phyloP scores from a whole-genome alignment of 352 stramenopile species.

The Pythium utonaiense region DNA sequence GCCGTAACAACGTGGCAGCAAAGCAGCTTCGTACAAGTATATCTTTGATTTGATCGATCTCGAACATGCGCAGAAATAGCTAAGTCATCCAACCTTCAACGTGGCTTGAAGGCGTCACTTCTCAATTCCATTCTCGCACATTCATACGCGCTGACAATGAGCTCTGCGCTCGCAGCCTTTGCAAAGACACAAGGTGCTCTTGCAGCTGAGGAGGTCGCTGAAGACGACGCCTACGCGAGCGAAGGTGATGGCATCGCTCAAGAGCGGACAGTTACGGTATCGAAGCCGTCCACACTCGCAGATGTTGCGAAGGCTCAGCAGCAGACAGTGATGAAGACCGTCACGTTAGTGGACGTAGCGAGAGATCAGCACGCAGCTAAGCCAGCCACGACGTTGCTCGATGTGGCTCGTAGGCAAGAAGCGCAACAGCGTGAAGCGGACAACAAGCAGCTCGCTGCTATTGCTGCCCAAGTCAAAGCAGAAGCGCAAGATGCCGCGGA shows the following conservation, averaged over 20 bases:
- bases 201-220: conserved; percentile 1
- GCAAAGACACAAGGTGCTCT: conserved; percentile 3
- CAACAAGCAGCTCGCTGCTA: conserved; percentile 17
- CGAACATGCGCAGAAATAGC: neutral
- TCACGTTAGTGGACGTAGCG: conserved; percentile 35
- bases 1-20: no score
- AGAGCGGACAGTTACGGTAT: neutral
- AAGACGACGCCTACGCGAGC: conserved; percentile 8
- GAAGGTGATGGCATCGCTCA: neutral
- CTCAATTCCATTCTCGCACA: neutral
- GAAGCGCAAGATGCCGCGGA: conserved; percentile 27
- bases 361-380: conserved; percentile 19
- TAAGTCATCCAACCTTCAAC: neutral
- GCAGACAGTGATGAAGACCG: neutral
- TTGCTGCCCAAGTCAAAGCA: conserved; percentile 40
- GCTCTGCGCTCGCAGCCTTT: conserved; percentile 22
- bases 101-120: neutral
- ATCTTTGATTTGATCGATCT: neutral
- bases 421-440: conserved; percentile 4
- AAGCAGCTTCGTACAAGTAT: no score
- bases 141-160: conserved; percentile 1
- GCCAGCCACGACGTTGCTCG: conserved; percentile 13
- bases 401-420: conserved; percentile 17
- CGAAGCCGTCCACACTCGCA: neutral
- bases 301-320: conserved; percentile 6